phyloP scores from a whole-genome alignment of 2,329 filamentous ascomycete genomes.

The Cladosporium sp. region DNA sequence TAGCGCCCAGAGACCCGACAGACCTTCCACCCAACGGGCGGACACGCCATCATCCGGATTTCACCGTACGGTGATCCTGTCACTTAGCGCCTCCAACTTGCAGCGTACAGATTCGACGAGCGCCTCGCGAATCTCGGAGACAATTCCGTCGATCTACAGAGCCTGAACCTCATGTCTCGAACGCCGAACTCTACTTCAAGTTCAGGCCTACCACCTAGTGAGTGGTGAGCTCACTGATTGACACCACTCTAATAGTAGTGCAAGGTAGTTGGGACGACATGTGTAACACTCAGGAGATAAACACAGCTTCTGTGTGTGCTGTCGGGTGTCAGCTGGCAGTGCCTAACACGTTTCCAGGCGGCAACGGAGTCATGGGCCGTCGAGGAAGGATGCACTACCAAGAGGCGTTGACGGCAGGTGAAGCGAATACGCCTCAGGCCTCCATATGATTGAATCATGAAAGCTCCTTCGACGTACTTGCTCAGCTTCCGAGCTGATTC shows the following conservation, averaged over 20 bases:
- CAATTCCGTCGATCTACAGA: neutral
- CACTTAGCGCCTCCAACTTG: neutral
- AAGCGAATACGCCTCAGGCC: neutral
- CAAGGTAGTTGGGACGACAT: neutral
- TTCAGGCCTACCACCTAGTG: neutral
- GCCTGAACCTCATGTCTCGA: slow-evolving; percentile 5
- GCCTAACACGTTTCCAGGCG: neutral
- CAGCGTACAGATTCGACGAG: neutral
- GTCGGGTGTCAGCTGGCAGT: neutral
- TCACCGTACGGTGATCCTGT: neutral
- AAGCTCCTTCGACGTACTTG: neutral
- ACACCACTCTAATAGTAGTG: neutral
- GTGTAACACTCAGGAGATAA: neutral
- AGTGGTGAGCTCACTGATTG: neutral
- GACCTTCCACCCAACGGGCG: neutral
- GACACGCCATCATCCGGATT: neutral
- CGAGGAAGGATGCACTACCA: neutral
- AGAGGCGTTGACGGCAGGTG: neutral
- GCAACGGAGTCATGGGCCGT: neutral
- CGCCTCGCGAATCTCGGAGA: slow-evolving; percentile 2
- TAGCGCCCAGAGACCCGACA: neutral
- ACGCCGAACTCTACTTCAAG: neutral
- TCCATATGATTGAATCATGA: neutral
- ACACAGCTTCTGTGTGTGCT: neutral
- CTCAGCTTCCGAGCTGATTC: neutral